Evolutionary conservation across 176 grass and related monocot genomes (phyloP), one percentile per base, ranked within the genome.

Genomic region (Miscanthus lutarioriparius): DNA sequence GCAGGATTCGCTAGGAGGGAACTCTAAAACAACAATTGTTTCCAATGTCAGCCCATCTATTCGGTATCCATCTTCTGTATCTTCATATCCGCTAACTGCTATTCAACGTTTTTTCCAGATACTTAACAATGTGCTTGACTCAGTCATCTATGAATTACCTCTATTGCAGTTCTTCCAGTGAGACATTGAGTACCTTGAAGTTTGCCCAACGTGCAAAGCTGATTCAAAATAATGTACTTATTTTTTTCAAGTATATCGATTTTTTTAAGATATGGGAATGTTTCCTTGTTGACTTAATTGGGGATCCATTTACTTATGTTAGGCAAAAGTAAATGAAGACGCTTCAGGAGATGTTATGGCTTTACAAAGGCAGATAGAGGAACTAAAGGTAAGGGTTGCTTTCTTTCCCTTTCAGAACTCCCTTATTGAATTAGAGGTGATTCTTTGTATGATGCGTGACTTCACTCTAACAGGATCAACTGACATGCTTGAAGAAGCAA

Each of bases 261-360:
- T 79, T 92, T 82, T 19, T 64, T 84, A 72, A 76, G 26, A 80
- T 64, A 81, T 27, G 13, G 14, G 30, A 43, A 65, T 1, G 27
- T 88, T 61, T 66, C 27, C 39, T 23, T 65, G 43, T 77, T 82
- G 22, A 61, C 47, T 74, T 39, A 80, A 62, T 74, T 74, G 3
- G 35, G n/a, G 53, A 19, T 67, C 39, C 16, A 56, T 87, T 53
- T 86, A 61, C 53, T 80, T 86, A 61, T 84, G 17, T 67, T 81
- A 97, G 95, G 95, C 95, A 80, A 89, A 93, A 91, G 88, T 97
- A 80, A 97, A 97, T 87, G 95, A 95, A 87, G 95, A 95, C 43
- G 91, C 95, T 72, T 89, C 90, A 67, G 95, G 91, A 72, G 95
- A 95, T 91, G 76, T 97, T 83, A 88, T 92, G 72, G 85, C 92